Evolutionary conservation across 2,329 filamentous ascomycete genomes (phyloP).

Genomic region (Penicillium oxalicum): DNA sequence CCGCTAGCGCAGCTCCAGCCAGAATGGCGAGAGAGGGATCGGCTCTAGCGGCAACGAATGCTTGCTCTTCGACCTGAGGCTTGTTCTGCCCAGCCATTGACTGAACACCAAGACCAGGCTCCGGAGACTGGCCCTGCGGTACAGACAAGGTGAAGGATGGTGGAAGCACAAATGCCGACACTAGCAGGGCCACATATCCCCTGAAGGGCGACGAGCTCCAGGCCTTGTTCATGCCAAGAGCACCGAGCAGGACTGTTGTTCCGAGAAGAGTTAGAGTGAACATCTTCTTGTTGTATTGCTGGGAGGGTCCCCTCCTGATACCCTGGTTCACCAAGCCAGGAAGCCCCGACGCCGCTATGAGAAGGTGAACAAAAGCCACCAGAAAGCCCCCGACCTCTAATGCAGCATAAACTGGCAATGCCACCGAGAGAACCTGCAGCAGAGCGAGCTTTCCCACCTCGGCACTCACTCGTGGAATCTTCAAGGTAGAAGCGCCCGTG

Average conservation of each 20-base stretch:
- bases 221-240: constrained; percentile 25
- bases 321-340: constrained; percentile 19
- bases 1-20: constrained; percentile 22
- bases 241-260: constrained; percentile 20
- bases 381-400: constrained; percentile 51
- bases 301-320: constrained; percentile 9
- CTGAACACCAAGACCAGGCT: constrained; percentile 20
- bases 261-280: constrained; percentile 23
- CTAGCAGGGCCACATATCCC: constrained; percentile 44
- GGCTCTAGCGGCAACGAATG: constrained; percentile 14
- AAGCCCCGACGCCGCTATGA: constrained; percentile 44
- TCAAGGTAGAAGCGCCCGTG: constrained; percentile 4
- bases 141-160: constrained; percentile 37
- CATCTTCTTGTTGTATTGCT: constrained; percentile 24
- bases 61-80: constrained; percentile 1
- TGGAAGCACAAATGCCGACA: constrained; percentile 45
- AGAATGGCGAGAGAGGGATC: constrained; percentile 27
- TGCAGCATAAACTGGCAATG: constrained; percentile 52
- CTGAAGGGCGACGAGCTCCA: constrained; percentile 36
- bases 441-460: constrained; percentile 18
- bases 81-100: constrained; percentile 14
- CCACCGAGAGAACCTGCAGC: constrained; percentile 37
- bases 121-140: constrained; percentile 16
- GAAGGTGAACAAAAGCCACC: constrained; percentile 48
- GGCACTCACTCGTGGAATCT: constrained; percentile 15